Conservation (phyloP, 2,329 filamentous ascomycete species). For the Hysterium pulicare region DNA sequence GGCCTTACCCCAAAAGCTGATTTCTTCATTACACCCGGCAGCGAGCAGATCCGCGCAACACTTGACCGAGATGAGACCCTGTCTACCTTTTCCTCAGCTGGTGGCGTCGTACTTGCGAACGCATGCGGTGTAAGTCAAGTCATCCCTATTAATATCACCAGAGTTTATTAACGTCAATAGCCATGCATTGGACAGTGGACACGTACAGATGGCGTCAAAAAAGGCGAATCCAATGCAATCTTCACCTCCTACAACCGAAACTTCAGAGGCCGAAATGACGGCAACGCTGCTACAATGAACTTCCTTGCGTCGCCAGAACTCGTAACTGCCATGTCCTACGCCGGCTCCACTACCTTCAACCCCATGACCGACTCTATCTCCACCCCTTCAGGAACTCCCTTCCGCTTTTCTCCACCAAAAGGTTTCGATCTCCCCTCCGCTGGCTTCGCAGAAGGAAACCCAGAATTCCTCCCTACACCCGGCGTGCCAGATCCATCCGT, state of each 20-base stretch:
- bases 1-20: constrained; percentile 84
- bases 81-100: constrained; percentile 78
- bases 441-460: constrained; percentile 79
- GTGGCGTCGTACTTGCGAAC: constrained; percentile 87
- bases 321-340: constrained; percentile 93
- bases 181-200: constrained; percentile 96
- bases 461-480: constrained; percentile 68
- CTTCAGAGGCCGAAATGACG: constrained; percentile 95
- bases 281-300: constrained; percentile 96
- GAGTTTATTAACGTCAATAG: no score
- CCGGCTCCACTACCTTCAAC: constrained; percentile 92
- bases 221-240: constrained; percentile 89
- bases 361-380: constrained; percentile 82
- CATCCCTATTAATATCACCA: no score
- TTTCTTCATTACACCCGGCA: constrained; percentile 95
- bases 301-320: constrained; percentile 96
- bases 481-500: constrained; percentile 68
- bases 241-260: constrained; percentile 98
- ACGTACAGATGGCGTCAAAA: constrained; percentile 77
- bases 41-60: constrained; percentile 94
- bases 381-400: constrained; percentile 74
- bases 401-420: constrained; percentile 76
- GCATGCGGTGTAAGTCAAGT: constrained; percentile 62
- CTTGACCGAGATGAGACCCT: constrained; percentile 86
- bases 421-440: constrained; percentile 60